Evolutionary conservation across 768 basidiomycete species (phyloP), one percentile per base, ranked within the genome.

Genomic region (Lactarius sp.): DNA sequence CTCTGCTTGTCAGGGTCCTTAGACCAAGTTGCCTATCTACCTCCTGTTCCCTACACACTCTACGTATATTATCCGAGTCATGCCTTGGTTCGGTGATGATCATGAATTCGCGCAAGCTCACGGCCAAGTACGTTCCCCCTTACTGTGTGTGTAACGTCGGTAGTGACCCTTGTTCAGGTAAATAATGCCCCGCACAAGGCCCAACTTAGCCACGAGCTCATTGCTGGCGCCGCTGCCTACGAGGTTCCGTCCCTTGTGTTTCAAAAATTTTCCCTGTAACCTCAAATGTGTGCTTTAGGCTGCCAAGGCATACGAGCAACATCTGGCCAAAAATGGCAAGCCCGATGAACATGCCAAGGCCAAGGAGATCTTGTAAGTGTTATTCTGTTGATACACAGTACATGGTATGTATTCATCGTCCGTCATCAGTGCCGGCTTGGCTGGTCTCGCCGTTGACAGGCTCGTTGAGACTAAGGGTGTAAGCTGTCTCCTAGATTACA

Each of bases 181-280:
- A 22, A 22, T 4, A 49, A 27, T 12, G 20, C 47, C 12, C 22
- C 47, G 56, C 86, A 87, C 77, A 75, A 85, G 75, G 82, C 86
- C 2, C 59, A 73, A 60, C 73, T 87, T 58, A 81, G 84, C 9
- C 87, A 90, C 71, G 83, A 90, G 74, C 71, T 88, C 49, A 79
- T 90, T 65, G 84, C 85, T 52, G 86, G 75, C 47, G 88, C 88
- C 51, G 87, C 86, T 6, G 73, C 84, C 34, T 89, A 79, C 73
- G 85, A 84, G 85, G 86, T 65, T 52, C 22, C 16, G 39, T 4
- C 47, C 39, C 33, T 4, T 39, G 31, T 0, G n/a, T 34, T 18
- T 14, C 22, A 31, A 13, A 2, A 3, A 22, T 56, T 47, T 27
- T 1, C 46, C 46, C 18, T 42, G 12, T 37, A 59, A 36, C 27